Conservation (phyloP, 2,329 filamentous ascomycete genomes). For the Aspergillus thermomutatus region DNA sequence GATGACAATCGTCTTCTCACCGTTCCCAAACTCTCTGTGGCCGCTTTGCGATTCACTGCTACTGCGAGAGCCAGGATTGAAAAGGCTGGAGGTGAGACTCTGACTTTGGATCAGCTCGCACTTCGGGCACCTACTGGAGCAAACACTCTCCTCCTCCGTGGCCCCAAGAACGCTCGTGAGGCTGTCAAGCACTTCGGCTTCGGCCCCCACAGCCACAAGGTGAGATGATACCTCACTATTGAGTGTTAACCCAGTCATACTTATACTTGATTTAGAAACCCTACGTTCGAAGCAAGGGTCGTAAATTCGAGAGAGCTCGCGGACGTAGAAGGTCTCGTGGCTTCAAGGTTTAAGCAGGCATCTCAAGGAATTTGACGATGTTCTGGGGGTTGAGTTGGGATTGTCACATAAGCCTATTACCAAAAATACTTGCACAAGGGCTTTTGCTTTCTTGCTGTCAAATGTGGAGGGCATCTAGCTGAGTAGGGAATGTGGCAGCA, state of each 20-base stretch:
- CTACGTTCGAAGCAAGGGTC: constrained; percentile 95
- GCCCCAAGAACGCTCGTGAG: constrained; percentile 97
- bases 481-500: background rate
- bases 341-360: constrained; percentile 91
- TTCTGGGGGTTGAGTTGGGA: constrained; percentile 14
- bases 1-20: constrained; percentile 93
- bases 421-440: constrained; percentile 5
- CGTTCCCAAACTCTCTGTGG: constrained; percentile 88
- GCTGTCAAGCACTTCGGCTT: constrained; percentile 99
- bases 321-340: constrained; percentile 96
- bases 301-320: constrained; percentile 99
- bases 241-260: constrained; percentile 15
- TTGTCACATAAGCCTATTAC: constrained; percentile 13
- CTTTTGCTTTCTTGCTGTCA: background rate
- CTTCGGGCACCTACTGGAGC: constrained; percentile 90
- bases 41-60: constrained; percentile 93
- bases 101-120: constrained; percentile 97
- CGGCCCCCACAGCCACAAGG: constrained; percentile 97
- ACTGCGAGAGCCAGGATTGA: constrained; percentile 91
- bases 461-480: background rate
- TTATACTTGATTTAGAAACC: constrained; percentile 65
- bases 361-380: constrained; percentile 2
- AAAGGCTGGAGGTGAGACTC: constrained; percentile 88
- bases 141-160: constrained; percentile 96
- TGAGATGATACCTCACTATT: constrained; percentile 40